These are phyloP conservation scores for Coleophoma eucalyptorum DNA, from an alignment of 2,329 filamentous ascomycete genomes.

Conservation along the genomic window DNA sequence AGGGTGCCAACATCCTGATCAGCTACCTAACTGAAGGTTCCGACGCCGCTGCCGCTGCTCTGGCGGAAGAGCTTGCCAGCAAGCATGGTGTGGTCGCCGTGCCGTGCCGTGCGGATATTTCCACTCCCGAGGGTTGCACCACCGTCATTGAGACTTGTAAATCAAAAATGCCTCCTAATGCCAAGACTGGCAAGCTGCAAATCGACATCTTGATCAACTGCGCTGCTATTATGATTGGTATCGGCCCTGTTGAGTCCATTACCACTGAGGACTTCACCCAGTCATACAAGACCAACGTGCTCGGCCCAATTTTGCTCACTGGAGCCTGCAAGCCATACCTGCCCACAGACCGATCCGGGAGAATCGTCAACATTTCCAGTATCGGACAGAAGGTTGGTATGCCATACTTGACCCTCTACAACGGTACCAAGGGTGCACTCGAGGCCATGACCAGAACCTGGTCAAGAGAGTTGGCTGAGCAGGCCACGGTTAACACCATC, in stretches of 20 bases:
- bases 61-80: slow-evolving; percentile 48
- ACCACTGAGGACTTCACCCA: slow-evolving; percentile 60
- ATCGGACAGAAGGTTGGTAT: slow-evolving; percentile 55
- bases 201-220: slow-evolving; percentile 86
- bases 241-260: slow-evolving; percentile 52
- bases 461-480: slow-evolving; percentile 55
- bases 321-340: slow-evolving; percentile 68
- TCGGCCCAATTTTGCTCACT: slow-evolving; percentile 71
- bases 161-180: slow-evolving; percentile 1
- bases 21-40: slow-evolving; percentile 62
- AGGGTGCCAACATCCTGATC: slow-evolving; percentile 57
- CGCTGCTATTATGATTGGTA: slow-evolving; percentile 66
- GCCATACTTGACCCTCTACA: slow-evolving; percentile 53
- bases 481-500: slow-evolving; percentile 57
- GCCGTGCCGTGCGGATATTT: slow-evolving; percentile 67
- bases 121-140: slow-evolving; percentile 52
- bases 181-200: slow-evolving; percentile 48
- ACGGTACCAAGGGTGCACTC: slow-evolving; percentile 59
- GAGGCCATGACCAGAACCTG: slow-evolving; percentile 64
- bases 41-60: slow-evolving; percentile 41
- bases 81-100: slow-evolving; percentile 56
- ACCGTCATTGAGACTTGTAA: slow-evolving; percentile 53
- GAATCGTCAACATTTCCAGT: slow-evolving; percentile 56
- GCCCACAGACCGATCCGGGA: slow-evolving; percentile 59
- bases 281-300: slow-evolving; percentile 75